These are phyloP conservation scores for Ascochyta viciae-villosae DNA, from an alignment of 2,329 filamentous ascomycete species.

Conservation along the genomic window DNA sequence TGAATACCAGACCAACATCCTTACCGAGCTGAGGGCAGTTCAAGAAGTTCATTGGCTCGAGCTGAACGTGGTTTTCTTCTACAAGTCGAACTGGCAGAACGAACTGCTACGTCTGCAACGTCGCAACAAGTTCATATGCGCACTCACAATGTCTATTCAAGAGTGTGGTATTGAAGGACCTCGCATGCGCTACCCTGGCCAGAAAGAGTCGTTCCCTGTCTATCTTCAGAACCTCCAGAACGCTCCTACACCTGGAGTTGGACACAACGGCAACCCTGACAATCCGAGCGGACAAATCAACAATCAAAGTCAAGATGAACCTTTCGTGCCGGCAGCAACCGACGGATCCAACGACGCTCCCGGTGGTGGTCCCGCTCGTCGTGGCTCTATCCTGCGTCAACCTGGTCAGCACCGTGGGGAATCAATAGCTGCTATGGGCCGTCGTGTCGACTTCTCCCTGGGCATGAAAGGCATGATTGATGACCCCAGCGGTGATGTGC, in stretches of 20 bases:
- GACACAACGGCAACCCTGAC: conserved; percentile 54
- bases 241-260: conserved; percentile 51
- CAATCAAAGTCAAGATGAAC: conserved; percentile 49
- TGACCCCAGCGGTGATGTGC: conserved; percentile 70
- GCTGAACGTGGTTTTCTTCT: conserved; percentile 94
- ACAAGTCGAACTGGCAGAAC: conserved; percentile 97
- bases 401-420: conserved; percentile 61
- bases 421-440: conserved; percentile 64
- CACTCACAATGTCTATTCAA: conserved; percentile 85
- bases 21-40: conserved; percentile 82
- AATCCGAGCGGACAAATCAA: conserved; percentile 50
- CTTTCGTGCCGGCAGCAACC: conserved; percentile 50
- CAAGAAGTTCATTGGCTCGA: conserved; percentile 84
- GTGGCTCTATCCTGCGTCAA: conserved; percentile 64
- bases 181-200: conserved; percentile 73
- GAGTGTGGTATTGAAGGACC: conserved; percentile 87
- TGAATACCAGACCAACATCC: conserved; percentile 84
- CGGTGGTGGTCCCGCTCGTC: conserved; percentile 31
- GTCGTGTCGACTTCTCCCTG: conserved; percentile 74
- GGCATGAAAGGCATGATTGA: conserved; percentile 68
- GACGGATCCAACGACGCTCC: conserved; percentile 21
- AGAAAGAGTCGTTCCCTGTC: conserved; percentile 70
- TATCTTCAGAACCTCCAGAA: conserved; percentile 64
- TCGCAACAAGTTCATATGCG: conserved; percentile 93
- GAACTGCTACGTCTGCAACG: conserved; percentile 87